Percentiles rank a stretch among this genome's conserved stretches.
Conservation (phyloP, 164 flowering plant species). For the Berberis thunbergii region DNA sequence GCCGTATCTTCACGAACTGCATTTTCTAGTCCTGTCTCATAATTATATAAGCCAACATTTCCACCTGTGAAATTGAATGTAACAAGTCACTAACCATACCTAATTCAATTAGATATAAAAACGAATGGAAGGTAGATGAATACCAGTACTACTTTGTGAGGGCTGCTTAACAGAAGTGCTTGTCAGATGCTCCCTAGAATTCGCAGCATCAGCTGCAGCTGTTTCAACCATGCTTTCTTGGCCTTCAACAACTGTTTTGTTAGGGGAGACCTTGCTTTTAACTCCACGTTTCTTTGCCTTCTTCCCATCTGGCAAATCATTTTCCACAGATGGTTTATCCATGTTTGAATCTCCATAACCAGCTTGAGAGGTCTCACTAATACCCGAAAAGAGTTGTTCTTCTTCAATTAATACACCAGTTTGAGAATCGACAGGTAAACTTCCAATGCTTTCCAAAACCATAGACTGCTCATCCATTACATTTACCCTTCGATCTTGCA, state of each 20-base stretch:
- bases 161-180: conserved; percentile 34
- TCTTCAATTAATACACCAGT: conserved; percentile 25
- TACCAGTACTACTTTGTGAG: conserved; percentile 33
- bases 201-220: conserved; percentile 18
- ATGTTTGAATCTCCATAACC: conserved; percentile 14
- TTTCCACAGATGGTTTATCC: conserved; percentile 15
- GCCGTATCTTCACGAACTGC: conserved; percentile 28
- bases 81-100: no score
- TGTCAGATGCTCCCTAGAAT: conserved; percentile 23
- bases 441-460: conserved; percentile 27
- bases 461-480: conserved; percentile 21
- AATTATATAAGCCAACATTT: conserved; percentile 23
- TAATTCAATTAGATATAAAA: no score
- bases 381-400: conserved; percentile 17
- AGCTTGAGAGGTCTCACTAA: conserved; percentile 21
- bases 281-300: conserved; percentile 30
- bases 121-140: not conserved
- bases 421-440: conserved; percentile 22
- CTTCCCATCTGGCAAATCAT: conserved; percentile 26
- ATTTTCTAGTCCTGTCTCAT: conserved; percentile 23
- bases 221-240: conserved; percentile 29
- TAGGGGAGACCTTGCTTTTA: conserved; percentile 19
- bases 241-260: conserved; percentile 21
- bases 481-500: conserved; percentile 18
- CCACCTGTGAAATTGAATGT: conserved; percentile 21